Conservation (phyloP, 352 stramenopile genomes). For the Phytophthora quininea region DNA sequence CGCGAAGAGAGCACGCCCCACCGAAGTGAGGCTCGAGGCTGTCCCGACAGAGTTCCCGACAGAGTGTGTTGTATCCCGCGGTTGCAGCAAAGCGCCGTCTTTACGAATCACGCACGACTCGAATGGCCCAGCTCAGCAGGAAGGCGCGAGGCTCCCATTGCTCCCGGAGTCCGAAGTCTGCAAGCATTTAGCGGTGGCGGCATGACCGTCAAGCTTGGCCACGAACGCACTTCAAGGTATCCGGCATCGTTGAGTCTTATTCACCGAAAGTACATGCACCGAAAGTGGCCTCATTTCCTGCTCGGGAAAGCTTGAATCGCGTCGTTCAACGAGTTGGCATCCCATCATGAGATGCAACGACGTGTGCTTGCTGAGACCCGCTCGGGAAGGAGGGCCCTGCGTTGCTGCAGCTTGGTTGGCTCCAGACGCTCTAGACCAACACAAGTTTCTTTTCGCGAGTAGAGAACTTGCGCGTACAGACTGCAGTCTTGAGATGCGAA, state of each 20-base stretch:
- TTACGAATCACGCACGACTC: neutral
- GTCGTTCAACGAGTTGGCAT: neutral
- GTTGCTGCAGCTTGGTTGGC: too few relatives aligned
- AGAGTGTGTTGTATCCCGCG: too few relatives aligned
- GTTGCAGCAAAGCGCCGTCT: too few relatives aligned
- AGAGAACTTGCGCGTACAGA: too few relatives aligned
- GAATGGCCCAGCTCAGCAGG: neutral
- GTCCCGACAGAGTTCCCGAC: too few relatives aligned
- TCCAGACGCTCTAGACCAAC: too few relatives aligned
- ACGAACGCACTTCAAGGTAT: slow-evolving; percentile 12
- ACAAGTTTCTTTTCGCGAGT: too few relatives aligned
- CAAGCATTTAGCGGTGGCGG: neutral
- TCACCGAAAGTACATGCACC: slow-evolving; percentile 11
- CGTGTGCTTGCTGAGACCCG: too few relatives aligned
- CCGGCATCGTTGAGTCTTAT: slow-evolving; percentile 11
- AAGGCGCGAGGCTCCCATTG: neutral
- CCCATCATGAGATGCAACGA: neutral
- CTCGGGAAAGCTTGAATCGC: neutral
- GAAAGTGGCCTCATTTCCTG: neutral
- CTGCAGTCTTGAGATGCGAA: too few relatives aligned
- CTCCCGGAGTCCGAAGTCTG: neutral
- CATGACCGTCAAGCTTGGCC: neutral
- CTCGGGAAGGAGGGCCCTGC: too few relatives aligned
- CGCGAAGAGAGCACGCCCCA: too few relatives aligned
- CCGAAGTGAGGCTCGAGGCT: too few relatives aligned